Base-by-base conservation (phyloP, 176 grass and related monocot genomes). In the Guadua angustifolia region DNA sequence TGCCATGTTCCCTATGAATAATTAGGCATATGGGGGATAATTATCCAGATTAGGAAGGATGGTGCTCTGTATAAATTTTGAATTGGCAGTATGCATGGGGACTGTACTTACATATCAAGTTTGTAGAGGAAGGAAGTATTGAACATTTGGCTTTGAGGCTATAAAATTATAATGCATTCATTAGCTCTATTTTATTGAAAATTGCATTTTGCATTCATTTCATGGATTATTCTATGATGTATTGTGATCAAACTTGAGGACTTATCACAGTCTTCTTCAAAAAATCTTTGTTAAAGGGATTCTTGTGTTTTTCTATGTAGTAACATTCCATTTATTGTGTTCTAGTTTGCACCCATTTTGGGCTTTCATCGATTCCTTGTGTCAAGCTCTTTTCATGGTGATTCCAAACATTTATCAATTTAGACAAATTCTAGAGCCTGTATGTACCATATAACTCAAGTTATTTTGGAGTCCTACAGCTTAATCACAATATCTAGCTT, bases 161-260 rank as follows among this genome's bases (percentile, higher is more conserved):
- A 57, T 75, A 56, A 35, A 22, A 22, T 74, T 75, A 22, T 40
- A 50, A 39, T 61, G 43, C 43, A 62, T 33, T 60, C 7, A 24
- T 61, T 39, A 56, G 21, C 7, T 15, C 29, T 25, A 10, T 38
- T 79, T 21, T 55, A 47, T 36, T 60, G 26, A 19, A 78, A 70
- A 69, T 22, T 85, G 21, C 5, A 59, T 3, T 77, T 78, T 60
- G 18, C 8, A 60, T 61, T 77, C 22, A 38, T 39, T 9, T 51
- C 14, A 51, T 71, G 53, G 35, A 62, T 62, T 85, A 39, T 85
- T 70, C 11, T 78, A 56, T 71, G 40, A 50, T 61, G 14, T 50
- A 25, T 60, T 85, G 8, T 9, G 19, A 59, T 60, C 45, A 45
- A 10, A 32, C 26, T n/a, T 78, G 24, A 68, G 35, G 11, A 39